Evolutionary conservation across 148 eudicot genomes (phyloP).

Genomic region (Rhododendron henanense): DNA sequence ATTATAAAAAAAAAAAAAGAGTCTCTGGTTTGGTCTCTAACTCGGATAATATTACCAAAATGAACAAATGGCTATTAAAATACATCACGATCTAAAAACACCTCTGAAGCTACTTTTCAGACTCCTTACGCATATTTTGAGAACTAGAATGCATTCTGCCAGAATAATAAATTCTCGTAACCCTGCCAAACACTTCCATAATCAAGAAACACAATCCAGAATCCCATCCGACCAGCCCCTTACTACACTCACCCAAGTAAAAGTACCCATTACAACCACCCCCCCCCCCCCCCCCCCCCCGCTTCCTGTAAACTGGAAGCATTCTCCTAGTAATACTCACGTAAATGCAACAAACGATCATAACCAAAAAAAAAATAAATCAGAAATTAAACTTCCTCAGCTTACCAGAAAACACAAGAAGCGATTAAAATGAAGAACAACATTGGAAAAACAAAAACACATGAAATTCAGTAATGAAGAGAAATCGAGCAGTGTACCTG

Average conservation of each 20-base stretch:
- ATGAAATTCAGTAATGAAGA: not conserved
- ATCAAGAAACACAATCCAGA: not conserved
- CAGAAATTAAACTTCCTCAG: not conserved
- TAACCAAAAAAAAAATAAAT: not conserved
- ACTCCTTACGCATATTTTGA: not conserved
- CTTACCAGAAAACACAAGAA: not conserved
- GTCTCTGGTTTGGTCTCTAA: not conserved
- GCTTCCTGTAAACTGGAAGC: not conserved
- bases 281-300: too few relatives aligned
- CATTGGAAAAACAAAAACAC: not conserved
- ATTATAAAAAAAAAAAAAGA: too few relatives aligned
- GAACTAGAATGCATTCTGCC: not conserved
- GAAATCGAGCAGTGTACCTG: conserved; percentile 29
- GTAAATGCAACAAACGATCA: not conserved
- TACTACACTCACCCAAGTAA: not conserved
- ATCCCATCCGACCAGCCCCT: not conserved
- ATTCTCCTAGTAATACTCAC: not conserved
- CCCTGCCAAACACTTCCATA: not conserved
- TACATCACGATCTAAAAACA: not conserved
- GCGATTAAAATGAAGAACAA: not conserved
- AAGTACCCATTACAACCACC: not conserved
- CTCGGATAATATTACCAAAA: not conserved
- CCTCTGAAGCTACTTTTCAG: not conserved
- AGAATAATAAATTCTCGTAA: not conserved
- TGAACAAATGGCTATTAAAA: not conserved